Base-by-base conservation (phyloP, 345 rosid genomes). In the Aquilaria yunnanensis region DNA sequence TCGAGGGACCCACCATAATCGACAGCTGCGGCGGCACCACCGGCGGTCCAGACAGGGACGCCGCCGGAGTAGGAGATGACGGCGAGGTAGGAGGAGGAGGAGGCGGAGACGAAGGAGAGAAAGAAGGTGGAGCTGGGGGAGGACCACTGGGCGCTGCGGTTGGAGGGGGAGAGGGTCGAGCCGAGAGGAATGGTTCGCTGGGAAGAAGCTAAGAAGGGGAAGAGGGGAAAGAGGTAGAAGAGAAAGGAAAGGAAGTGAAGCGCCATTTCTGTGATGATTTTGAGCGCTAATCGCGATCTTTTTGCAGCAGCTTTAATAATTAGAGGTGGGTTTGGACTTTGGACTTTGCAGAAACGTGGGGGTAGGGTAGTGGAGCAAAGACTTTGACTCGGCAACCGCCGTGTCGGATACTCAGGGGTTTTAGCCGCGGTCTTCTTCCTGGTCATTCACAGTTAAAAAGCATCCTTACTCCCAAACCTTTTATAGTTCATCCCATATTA, bases 1-100 rank as follows among this genome's bases (percentile, higher is more conserved):
- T 32, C 79, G 52, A 89, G 75, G 61, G 80, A 56, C 3, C 76
- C 90, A 3, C 59, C 61, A 5, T 82, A 74, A 60, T 83, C 96
- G 2, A 84, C 85, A 33, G 68, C 11, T 59, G 63, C 64, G 16
- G 49, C 16, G 67, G 59, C 56, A 10, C 14, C 34, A 14, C 79
- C 78, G 3, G 85, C 78, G 0, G 77, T 70, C 90, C 90, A 89
- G 53, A 84, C 51, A 2, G 76, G 61, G n/a, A 81, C 68, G 14
- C 80, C 77, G 12, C 81, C 80, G 29, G 67, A 30, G 74, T 70
- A 84, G 16, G 71, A 34, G 79, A 89, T 68, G 68, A 79, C 65
- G 51, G 85, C 78, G 64, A 68, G 59, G 66, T 73, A 82, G 41
- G 73, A 66, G 14, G 73, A 45, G 62, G 80, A 14, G 11, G 79